These are phyloP conservation scores for Lycium barbarum DNA, from an alignment of 257 asterid species.

Conservation along the genomic window DNA sequence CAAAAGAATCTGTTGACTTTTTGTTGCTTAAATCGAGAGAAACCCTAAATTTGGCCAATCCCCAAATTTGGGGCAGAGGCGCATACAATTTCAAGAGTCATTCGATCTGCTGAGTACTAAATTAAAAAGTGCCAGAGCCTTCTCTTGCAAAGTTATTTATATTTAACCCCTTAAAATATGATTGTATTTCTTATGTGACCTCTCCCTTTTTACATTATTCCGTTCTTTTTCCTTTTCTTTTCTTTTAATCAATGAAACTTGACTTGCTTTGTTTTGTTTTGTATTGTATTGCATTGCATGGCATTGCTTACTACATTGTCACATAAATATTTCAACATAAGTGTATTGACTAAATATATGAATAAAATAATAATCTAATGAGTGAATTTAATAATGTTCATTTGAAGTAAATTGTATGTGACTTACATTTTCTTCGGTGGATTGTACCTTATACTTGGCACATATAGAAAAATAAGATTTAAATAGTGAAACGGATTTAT, in stretches of 20 bases:
- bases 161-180: neutral
- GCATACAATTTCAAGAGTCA: neutral
- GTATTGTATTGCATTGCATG: no score
- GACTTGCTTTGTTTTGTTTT: no score
- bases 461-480: neutral
- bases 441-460: neutral
- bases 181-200: neutral
- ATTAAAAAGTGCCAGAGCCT: neutral
- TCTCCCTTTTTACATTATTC: neutral
- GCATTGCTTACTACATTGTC: no score
- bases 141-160: neutral
- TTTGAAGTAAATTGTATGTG: neutral
- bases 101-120: neutral
- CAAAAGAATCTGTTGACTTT: neutral
- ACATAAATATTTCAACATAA: neutral
- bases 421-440: neutral
- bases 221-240: neutral
- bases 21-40: neutral
- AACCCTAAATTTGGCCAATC: conserved; percentile 18
- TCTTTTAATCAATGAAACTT: neutral
- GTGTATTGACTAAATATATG: neutral
- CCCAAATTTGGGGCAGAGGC: conserved; percentile 24
- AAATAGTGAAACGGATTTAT: neutral
- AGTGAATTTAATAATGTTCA: neutral
- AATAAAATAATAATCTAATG: neutral